Evolutionary conservation across 1,139 yeast genomes (phyloP), one percentile per base, ranked within the genome.

Genomic region (Kodamaea sp.): DNA sequence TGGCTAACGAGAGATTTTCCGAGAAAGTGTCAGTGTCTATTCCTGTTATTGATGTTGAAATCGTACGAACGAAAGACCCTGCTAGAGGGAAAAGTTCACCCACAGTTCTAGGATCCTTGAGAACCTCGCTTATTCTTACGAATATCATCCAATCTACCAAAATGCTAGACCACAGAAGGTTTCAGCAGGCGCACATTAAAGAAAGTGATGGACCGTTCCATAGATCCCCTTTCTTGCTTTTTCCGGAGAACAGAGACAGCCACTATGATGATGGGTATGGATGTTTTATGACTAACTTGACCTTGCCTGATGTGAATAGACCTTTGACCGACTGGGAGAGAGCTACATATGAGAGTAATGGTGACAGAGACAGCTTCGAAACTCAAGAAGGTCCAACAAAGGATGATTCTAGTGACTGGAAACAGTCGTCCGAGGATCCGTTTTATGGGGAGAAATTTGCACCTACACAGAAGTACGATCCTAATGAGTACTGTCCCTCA

Each of bases 141-240:
- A 73, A 79, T 43, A 83, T 88, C 44, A 65, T 73, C 19, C 81
- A 78, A 41, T 76, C 77, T 39, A 61, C 69, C 6, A 65, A 79
- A 32, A 75, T 72, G 51, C 55, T 57, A 1, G 66, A 66, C 7
- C 74, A 73, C 29, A 61, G 78, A 37, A 55, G 55, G 8, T 53
- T 61, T 13, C 96, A 89, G 55, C 82, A 82, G 38, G 66, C 67
- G 5, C 95, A 86, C 55, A 63, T 89, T 2, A 63, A 76, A 15
- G 48, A 66, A 9, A 85, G 86, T 50, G 98, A 92, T 63, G 85
- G 87, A 0, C 90, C 96, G 0, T 88, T 78, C 46, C 94, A 86
- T 47, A 63, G 98, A 34, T 66, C 80, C 15, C 82, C 95, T 0
- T 89, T 88, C 51, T 56, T 90, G 23, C 58, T 90, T 12, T 73